Evolutionary conservation across 768 basidiomycete genomes (phyloP), one percentile per base, ranked within the genome.

Genomic region (Lactifluus echinatus): DNA sequence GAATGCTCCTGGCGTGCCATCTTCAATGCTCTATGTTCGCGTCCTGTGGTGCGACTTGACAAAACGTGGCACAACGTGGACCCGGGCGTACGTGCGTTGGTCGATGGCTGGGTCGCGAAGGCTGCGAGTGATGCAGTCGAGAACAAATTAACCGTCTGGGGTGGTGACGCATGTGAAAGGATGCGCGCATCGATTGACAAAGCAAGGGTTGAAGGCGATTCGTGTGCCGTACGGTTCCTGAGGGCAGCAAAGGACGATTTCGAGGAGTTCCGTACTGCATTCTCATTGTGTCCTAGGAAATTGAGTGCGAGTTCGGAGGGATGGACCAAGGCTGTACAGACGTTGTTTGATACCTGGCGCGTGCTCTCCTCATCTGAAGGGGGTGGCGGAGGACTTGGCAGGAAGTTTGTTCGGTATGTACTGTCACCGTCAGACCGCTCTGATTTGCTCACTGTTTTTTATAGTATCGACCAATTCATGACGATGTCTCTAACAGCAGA

Each of bases 31-130:
- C 67, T 92, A 15, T 87, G 85, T 59, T 83, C 85, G 15, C 74
- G 83, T 26, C 85, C 90, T 17, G 76, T 93, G 21, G 86, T 88
- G 8, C 73, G 90, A 36, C 68, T 92, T 48, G 85, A 84, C 49
- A 89, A 89, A 68, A 86, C 76, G 5, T 93, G 90, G 90, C 82
- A 80, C 64, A 75, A 89, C 19, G 85, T 87, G 0, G 85, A 89
- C 56, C 67, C 79, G 0, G 73, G 75, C 21, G 80, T 80, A 17
- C 63, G 83, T 45, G 73, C 76, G 8, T 76, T 75, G 2, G 77
- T 89, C 28, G 85, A 89, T 60, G 74, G 76, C 3, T 90, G 89
- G 89, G 78, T 84, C 24, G 71, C 70, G 3, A 70, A 68, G 37
- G 61, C 67, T 10, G 72, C 71, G 42, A 75, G 66, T 1, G 70